phyloP scores from a whole-genome alignment of 2,329 filamentous ascomycete genomes.

The Huntiella savannae region DNA sequence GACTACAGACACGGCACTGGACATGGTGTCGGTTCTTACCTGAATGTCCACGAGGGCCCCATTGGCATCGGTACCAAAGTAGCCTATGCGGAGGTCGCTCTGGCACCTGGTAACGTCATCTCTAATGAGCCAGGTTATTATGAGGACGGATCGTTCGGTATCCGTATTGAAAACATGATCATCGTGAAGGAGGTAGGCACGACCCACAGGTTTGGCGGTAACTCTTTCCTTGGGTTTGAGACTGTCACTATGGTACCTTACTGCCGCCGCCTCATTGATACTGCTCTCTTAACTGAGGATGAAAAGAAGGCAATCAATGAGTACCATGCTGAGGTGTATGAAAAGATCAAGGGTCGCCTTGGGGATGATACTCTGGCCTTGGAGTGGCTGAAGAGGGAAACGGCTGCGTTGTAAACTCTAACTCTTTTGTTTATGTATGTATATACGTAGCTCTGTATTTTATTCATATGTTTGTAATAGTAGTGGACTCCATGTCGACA shows the following conservation, averaged over 20 bases:
- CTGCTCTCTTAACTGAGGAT: constrained; percentile 44
- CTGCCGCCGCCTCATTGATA: constrained; percentile 73
- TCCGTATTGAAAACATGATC: constrained; percentile 90
- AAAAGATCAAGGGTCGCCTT: constrained; percentile 66
- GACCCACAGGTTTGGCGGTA: constrained; percentile 74
- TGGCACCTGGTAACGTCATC: constrained; percentile 83
- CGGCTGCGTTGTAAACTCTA: constrained; percentile 16
- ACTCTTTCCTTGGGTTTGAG: constrained; percentile 87
- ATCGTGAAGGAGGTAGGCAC: constrained; percentile 82
- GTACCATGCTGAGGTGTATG: constrained; percentile 63
- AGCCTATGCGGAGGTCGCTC: constrained; percentile 75
- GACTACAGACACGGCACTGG: constrained; percentile 95
- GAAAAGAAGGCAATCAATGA: constrained; percentile 79
- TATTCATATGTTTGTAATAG: background rate
- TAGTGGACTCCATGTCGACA: background rate
- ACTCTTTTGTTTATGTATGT: background rate
- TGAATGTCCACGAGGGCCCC: constrained; percentile 95
- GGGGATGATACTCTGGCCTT: constrained; percentile 49
- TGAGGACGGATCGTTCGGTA: constrained; percentile 84
- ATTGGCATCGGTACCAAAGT: constrained; percentile 88
- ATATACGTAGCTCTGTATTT: background rate
- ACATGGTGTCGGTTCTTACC: constrained; percentile 82
- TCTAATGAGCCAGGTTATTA: constrained; percentile 96
- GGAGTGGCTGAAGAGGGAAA: constrained; percentile 76
- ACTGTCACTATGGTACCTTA: constrained; percentile 95